A percentile compares a stretch with the other conserved stretches of the same genome.
Conservation (phyloP, 2,329 filamentous ascomycete species). For the Botrytis pseudocinerea region DNA sequence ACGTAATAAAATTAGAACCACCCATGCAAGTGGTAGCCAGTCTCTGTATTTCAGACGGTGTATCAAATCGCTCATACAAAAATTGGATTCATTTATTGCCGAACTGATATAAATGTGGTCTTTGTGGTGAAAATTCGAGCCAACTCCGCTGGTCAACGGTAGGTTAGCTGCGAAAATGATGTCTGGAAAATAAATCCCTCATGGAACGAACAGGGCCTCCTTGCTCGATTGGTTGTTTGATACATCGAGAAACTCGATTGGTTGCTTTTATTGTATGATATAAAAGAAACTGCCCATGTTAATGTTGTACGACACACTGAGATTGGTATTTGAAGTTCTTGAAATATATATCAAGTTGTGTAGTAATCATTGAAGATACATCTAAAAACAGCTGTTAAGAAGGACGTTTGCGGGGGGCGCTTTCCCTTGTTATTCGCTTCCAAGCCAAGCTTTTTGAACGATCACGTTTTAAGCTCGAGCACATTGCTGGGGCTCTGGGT, state of each 20-base stretch:
- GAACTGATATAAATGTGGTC: background rate
- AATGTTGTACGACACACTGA: background rate
- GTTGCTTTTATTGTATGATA: background rate
- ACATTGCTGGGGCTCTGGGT: conserved; percentile 1
- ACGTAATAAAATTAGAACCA: background rate
- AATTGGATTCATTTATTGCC: background rate
- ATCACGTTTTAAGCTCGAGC: background rate
- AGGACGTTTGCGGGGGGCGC: background rate
- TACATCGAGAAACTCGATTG: background rate
- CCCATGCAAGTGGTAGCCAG: background rate
- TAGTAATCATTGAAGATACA: background rate
- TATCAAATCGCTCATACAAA: conserved; percentile 21
- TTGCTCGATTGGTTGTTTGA: background rate
- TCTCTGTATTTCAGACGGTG: background rate
- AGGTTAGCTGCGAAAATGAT: background rate
- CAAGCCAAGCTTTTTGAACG: conserved; percentile 5
- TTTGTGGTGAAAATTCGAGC: background rate
- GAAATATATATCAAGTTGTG: background rate
- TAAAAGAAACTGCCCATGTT: too few relatives aligned
- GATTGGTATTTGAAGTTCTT: background rate
- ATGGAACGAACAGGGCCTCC: background rate
- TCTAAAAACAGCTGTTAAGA: background rate
- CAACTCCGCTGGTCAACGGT: background rate
- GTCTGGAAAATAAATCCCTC: conserved; percentile 19
- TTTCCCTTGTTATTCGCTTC: background rate